A percentile compares a stretch with the other conserved stretches of the same genome.
Conservation (phyloP, 2,329 filamentous ascomycete genomes). For the Nigrospora sphaerica region DNA sequence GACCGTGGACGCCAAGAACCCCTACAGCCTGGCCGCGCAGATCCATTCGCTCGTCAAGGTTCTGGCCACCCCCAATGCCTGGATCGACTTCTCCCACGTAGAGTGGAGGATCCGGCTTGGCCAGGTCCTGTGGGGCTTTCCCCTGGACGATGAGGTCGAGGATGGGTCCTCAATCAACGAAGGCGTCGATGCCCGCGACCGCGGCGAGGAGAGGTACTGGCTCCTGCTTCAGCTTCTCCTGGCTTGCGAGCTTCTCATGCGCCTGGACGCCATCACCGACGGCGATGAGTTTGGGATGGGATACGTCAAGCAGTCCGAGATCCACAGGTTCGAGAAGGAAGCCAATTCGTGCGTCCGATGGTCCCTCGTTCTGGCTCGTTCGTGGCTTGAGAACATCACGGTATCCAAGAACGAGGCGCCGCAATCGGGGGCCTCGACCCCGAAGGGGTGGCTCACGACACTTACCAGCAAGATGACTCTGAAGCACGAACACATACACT, state of each 20-base stretch:
- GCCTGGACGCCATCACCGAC: conserved; percentile 56
- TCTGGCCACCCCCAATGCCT: conserved; percentile 58
- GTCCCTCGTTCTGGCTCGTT: conserved; percentile 57
- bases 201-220: conserved; percentile 60
- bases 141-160: conserved; percentile 42
- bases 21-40: conserved; percentile 60
- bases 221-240: conserved; percentile 59
- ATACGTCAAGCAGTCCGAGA: conserved; percentile 45
- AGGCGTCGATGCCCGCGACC: conserved; percentile 38
- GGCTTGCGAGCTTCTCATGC: conserved; percentile 57
- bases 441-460: conserved; percentile 47
- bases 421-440: conserved; percentile 23
- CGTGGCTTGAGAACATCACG: conserved; percentile 63
- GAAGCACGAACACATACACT: conserved; percentile 25
- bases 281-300: conserved; percentile 48
- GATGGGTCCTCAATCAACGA: conserved; percentile 46
- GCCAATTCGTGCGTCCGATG: conserved; percentile 58
- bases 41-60: conserved; percentile 62
- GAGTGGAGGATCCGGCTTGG: conserved; percentile 70
- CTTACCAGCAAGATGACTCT: conserved; percentile 48
- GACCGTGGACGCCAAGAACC: conserved; percentile 50
- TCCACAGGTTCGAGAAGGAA: conserved; percentile 54
- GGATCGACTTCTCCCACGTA: conserved; percentile 68
- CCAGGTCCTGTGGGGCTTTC: conserved; percentile 61
- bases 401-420: conserved; percentile 37